Evolutionary conservation across 805 yeast species (phyloP).

Genomic region (Brettanomyces nanus): DNA sequence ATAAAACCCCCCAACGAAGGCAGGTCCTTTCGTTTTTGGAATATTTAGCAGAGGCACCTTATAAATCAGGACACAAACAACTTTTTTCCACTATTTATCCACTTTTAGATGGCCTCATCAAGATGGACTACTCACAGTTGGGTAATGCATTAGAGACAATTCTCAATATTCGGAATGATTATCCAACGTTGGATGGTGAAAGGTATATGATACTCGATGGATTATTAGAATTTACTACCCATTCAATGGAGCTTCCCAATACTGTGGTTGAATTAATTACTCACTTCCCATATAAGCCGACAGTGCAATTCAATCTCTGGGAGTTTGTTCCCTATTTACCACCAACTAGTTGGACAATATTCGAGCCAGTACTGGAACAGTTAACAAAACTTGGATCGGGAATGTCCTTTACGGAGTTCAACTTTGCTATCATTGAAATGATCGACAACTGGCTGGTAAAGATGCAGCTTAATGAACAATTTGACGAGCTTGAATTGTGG

Average conservation of each 20-base stretch:
- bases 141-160: constrained; percentile 3
- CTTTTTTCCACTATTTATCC: background rate
- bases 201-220: background rate
- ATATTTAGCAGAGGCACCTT: background rate
- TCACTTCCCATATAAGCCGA: too few relatives aligned
- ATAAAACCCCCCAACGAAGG: too few relatives aligned
- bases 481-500: constrained; percentile 8
- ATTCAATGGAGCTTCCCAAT: background rate
- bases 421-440: too few relatives aligned
- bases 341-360: constrained; percentile 10
- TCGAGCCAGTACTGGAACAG: constrained; percentile 5
- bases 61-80: background rate
- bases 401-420: too few relatives aligned
- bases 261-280: too few relatives aligned
- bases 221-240: background rate
- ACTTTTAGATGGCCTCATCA: background rate
- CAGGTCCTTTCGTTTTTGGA: background rate
- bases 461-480: background rate
- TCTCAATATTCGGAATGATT: constrained; percentile 6
- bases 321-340: constrained; percentile 11
- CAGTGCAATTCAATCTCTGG: too few relatives aligned
- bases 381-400: background rate
- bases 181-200: constrained; percentile 10
- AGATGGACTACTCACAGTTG: background rate
- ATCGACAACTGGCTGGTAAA: constrained; percentile 5